Evolutionary conservation across 2,329 filamentous ascomycete species (phyloP).

Genomic region (Ascochyta koolunga): DNA sequence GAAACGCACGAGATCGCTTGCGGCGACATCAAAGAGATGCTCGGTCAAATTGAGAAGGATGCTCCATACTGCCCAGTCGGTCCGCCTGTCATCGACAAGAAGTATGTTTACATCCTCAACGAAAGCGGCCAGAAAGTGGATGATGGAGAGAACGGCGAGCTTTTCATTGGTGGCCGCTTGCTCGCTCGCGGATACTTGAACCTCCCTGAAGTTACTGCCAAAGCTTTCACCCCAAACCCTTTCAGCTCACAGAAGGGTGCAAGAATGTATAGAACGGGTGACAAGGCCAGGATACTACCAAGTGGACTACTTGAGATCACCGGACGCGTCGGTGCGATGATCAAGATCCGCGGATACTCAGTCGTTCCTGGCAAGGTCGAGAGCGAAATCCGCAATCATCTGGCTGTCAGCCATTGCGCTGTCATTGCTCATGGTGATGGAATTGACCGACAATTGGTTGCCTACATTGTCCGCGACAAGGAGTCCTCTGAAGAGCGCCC

Average conservation of each 20-base stretch:
- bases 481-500: constrained; percentile 65
- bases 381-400: constrained; percentile 70
- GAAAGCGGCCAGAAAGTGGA: constrained; percentile 69
- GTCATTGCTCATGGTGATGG: constrained; percentile 78
- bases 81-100: constrained; percentile 66
- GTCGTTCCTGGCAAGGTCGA: constrained; percentile 80
- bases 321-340: constrained; percentile 78
- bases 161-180: constrained; percentile 76
- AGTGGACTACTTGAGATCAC: constrained; percentile 76
- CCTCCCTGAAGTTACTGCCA: constrained; percentile 76
- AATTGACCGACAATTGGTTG: constrained; percentile 75
- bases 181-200: constrained; percentile 77
- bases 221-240: constrained; percentile 71
- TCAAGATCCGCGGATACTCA: constrained; percentile 79
- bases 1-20: constrained; percentile 83
- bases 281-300: constrained; percentile 70
- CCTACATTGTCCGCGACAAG: constrained; percentile 74
- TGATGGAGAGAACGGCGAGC: constrained; percentile 69
- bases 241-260: constrained; percentile 66
- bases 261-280: constrained; percentile 77
- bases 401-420: constrained; percentile 74
- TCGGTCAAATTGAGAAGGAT: constrained; percentile 62
- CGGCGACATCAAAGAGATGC: constrained; percentile 73
- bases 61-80: constrained; percentile 76
- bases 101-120: constrained; percentile 74